These are phyloP conservation scores for Epichloe aotearoae DNA, from an alignment of 2,329 filamentous ascomycete genomes.

Conservation along the genomic window DNA sequence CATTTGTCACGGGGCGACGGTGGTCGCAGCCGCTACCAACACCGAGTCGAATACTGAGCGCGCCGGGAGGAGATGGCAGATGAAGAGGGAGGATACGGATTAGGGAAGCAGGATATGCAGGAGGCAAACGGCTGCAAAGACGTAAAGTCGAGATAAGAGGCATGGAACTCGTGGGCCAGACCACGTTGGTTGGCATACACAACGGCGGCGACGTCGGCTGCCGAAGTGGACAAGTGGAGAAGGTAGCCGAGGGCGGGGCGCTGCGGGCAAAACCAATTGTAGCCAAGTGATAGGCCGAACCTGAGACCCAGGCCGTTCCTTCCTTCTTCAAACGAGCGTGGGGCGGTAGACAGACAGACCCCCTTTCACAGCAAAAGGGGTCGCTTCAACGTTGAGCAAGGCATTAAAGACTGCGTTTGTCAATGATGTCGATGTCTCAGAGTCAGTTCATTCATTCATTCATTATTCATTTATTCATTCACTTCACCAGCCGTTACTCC, in stretches of 20 bases:
- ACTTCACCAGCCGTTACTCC: too few species aligned
- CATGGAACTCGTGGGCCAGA: neutral
- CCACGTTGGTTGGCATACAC: neutral
- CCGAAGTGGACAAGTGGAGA: neutral
- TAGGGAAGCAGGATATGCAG: neutral
- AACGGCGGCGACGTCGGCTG: neutral
- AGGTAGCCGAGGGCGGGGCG: neutral
- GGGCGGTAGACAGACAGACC: neutral
- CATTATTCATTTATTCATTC: too few species aligned
- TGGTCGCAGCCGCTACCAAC: neutral
- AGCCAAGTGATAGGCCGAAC: neutral
- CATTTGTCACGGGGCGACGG: slow-evolving; percentile 1
- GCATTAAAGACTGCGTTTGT: too few species aligned
- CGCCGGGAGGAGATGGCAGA: neutral
- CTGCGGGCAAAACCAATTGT: neutral
- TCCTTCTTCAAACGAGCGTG: neutral
- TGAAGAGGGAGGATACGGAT: neutral
- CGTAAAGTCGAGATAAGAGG: neutral
- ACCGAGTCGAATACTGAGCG: neutral
- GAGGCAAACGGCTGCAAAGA: neutral
- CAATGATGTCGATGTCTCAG: too few species aligned
- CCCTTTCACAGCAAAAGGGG: too few species aligned
- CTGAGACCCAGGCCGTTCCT: neutral
- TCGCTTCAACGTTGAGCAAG: too few species aligned
- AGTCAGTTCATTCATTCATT: too few species aligned